phyloP scores from a whole-genome alignment of 2,329 filamentous ascomycete genomes.

The Byssothecium circinans region DNA sequence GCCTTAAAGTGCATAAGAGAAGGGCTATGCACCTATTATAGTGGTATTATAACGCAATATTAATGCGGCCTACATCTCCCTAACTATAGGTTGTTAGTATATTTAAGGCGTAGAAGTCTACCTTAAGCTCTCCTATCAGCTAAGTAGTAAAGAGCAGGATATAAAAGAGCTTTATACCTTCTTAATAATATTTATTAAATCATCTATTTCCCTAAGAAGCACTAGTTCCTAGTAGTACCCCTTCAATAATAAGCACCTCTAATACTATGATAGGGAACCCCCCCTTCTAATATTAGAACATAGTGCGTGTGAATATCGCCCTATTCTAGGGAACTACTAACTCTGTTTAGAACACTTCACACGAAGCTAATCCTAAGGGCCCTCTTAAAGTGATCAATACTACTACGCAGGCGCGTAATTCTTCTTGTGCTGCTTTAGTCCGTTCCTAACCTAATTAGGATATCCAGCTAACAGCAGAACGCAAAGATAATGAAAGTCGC shows the following conservation, averaged over 20 bases:
- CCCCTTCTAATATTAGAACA: constrained; percentile 8
- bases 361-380: constrained; percentile 2
- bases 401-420: constrained; percentile 9
- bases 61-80: constrained; percentile 1
- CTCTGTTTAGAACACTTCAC: constrained; percentile 11
- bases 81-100: constrained; percentile 6
- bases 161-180: constrained; percentile 14
- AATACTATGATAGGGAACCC: constrained; percentile 8
- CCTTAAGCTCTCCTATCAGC: constrained; percentile 9
- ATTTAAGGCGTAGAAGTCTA: constrained; percentile 13
- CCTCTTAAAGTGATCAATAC: constrained; percentile 8
- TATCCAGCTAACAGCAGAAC: constrained; percentile 11
- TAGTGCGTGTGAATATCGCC: constrained; percentile 9
- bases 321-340: constrained; percentile 7
- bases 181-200: constrained; percentile 10
- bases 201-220: constrained; percentile 11
- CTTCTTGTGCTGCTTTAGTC: constrained; percentile 10
- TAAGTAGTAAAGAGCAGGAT: constrained; percentile 11
- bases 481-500: constrained; percentile 11
- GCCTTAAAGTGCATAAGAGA: constrained; percentile 3
- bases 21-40: constrained; percentile 6
- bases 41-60: constrained; percentile 8
- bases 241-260: constrained; percentile 10
- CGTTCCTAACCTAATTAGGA: constrained; percentile 12
- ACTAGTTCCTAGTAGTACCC: constrained; percentile 10